Conservation (phyloP, 2,329 filamentous ascomycete genomes). For the Berkeleyomyces basicola region DNA sequence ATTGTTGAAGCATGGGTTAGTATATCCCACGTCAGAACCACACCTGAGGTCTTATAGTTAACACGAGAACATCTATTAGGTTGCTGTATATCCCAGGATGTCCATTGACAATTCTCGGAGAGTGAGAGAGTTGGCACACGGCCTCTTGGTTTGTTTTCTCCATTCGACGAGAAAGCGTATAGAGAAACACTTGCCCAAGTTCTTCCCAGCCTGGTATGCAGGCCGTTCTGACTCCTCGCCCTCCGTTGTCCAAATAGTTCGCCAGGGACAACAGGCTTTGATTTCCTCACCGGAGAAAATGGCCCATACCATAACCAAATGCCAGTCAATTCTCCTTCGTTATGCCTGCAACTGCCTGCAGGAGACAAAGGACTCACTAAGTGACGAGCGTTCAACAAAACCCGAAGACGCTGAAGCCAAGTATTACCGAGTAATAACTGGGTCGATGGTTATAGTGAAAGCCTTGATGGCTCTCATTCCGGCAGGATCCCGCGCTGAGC, state of each 20-base stretch:
- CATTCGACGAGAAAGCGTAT: conserved; percentile 62
- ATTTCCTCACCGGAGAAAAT: conserved; percentile 70
- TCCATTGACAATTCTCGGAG: conserved; percentile 81
- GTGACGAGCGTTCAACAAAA: conserved; percentile 73
- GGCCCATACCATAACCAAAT: conserved; percentile 59
- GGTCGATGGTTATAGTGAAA: conserved; percentile 37
- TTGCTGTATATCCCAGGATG: conserved; percentile 69
- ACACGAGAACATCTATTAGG: conserved; percentile 28
- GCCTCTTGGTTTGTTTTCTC: conserved; percentile 47
- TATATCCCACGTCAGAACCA: conserved; percentile 14
- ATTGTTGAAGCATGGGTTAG: conserved; percentile 76
- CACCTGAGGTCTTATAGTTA: background rate
- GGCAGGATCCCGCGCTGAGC: conserved; percentile 39
- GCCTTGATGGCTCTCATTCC: conserved; percentile 32
- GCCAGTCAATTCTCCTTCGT: conserved; percentile 63
- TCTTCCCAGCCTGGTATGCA: conserved; percentile 81
- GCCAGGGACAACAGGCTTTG: conserved; percentile 57
- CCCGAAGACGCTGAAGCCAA: conserved; percentile 74
- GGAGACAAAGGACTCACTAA: conserved; percentile 68
- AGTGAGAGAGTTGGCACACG: conserved; percentile 75
- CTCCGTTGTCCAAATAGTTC: conserved; percentile 56
- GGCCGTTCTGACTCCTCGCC: conserved; percentile 78
- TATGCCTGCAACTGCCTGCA: conserved; percentile 67
- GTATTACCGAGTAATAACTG: conserved; percentile 55
- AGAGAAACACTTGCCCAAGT: conserved; percentile 57